These are phyloP conservation scores for Aspergillus carbonarius DNA, from an alignment of 2,329 filamentous ascomycete genomes.

Conservation along the genomic window DNA sequence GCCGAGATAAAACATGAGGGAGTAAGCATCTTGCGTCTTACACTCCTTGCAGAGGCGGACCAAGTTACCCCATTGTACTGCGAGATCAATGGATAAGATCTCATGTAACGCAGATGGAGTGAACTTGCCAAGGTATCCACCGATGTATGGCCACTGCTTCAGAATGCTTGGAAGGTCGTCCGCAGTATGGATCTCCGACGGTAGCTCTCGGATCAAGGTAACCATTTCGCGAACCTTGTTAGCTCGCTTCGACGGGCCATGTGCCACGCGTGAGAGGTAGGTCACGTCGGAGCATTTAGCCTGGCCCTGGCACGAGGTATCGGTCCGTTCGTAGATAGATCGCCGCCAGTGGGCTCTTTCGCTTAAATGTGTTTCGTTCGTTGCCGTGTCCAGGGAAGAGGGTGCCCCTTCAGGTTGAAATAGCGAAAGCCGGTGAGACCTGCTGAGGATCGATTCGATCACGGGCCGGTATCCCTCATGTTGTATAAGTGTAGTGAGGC, in stretches of 20 bases:
- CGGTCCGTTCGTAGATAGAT: slow-evolving; percentile 37
- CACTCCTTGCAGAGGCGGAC: slow-evolving; percentile 37
- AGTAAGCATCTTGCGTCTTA: slow-evolving; percentile 9
- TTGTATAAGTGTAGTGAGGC: slow-evolving; percentile 43
- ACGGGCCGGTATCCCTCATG: slow-evolving; percentile 32
- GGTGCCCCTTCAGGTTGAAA: not conserved
- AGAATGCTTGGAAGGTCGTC: slow-evolving; percentile 29
- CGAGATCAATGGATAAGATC: slow-evolving; percentile 38
- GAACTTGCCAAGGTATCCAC: slow-evolving; percentile 39
- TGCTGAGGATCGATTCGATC: slow-evolving; percentile 11
- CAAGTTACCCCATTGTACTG: slow-evolving; percentile 47
- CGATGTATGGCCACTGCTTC: slow-evolving; percentile 36
- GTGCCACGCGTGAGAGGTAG: slow-evolving; percentile 11
- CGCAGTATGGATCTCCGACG: slow-evolving; percentile 22
- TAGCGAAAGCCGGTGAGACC: slow-evolving; percentile 8
- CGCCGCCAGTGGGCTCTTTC: slow-evolving; percentile 33
- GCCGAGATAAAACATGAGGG: slow-evolving; percentile 49
- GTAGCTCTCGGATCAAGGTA: slow-evolving; percentile 23
- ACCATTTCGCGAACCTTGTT: slow-evolving; percentile 27
- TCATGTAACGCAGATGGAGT: slow-evolving; percentile 40
- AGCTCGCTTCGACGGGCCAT: not conserved
- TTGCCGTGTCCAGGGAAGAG: not conserved
- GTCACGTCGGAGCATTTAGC: not conserved
- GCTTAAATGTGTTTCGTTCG: slow-evolving; percentile 2
- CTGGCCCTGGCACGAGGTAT: not conserved